A percentile compares a stretch with the other conserved stretches of the same genome.
phyloP scores from a whole-genome alignment of 768 basidiomycete genomes.

The Strobilomyces dryophilus region DNA sequence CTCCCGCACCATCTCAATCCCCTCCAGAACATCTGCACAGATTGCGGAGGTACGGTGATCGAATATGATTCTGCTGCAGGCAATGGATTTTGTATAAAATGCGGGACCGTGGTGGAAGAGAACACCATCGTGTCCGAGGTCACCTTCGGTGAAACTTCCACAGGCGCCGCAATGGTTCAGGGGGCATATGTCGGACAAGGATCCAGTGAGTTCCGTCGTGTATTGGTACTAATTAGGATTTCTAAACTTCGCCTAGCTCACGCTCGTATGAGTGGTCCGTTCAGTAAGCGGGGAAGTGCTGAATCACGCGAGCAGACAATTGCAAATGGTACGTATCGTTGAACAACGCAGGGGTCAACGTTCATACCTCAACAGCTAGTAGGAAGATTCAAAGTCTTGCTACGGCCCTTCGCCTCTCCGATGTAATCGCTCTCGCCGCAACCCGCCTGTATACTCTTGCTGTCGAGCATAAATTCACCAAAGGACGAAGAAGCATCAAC shows the following conservation, averaged over 20 bases:
- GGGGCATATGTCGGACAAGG: constrained; percentile 90
- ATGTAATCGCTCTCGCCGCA: constrained; percentile 75
- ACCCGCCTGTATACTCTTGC: constrained; percentile 89
- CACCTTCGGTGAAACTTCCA: constrained; percentile 89
- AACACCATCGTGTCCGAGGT: constrained; percentile 93
- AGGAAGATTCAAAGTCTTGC: constrained; percentile 83
- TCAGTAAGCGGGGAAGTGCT: constrained; percentile 70
- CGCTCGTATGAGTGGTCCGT: constrained; percentile 78
- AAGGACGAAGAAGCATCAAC: constrained; percentile 87
- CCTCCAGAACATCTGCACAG: constrained; percentile 58
- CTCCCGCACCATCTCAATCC: not conserved
- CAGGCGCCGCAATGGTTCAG: constrained; percentile 92
- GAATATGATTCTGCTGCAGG: constrained; percentile 84
- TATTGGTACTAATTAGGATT: not conserved
- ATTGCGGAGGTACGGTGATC: constrained; percentile 80
- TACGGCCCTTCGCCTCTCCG: constrained; percentile 70
- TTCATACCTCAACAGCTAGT: constrained; percentile 47
- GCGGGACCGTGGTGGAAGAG: constrained; percentile 90
- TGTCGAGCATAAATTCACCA: constrained; percentile 90
- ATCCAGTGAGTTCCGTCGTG: constrained; percentile 60
- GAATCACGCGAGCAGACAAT: constrained; percentile 92
- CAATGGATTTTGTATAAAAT: constrained; percentile 80
- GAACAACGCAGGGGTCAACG: not conserved
- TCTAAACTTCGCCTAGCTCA: constrained; percentile 47
- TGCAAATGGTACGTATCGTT: constrained; percentile 62